Conservation (phyloP, 2,329 filamentous ascomycete genomes). For the Diaporthe vaccinii region DNA sequence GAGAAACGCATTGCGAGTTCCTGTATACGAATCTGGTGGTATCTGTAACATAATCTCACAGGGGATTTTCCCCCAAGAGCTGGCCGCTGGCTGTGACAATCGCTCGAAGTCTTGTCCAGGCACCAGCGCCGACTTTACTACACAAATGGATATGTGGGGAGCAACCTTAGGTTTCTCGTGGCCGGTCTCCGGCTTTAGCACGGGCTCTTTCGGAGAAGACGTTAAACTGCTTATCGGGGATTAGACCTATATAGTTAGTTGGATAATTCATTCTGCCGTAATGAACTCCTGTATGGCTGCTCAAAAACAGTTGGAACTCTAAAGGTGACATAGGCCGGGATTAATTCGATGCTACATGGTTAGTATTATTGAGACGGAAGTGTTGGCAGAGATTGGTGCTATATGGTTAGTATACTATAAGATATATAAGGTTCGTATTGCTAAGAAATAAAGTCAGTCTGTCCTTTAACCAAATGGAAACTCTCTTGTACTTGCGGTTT, state of each 20-base stretch:
- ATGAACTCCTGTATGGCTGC: neutral
- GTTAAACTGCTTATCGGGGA: neutral
- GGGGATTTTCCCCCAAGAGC: neutral
- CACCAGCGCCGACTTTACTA: neutral
- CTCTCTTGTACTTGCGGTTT: neutral
- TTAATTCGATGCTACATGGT: neutral
- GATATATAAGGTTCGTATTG: neutral
- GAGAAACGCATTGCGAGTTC: neutral
- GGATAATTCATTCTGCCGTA: neutral
- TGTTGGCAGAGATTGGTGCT: neutral
- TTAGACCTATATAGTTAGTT: neutral
- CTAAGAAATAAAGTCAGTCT: neutral
- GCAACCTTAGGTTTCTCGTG: too few relatives aligned
- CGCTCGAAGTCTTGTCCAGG: neutral
- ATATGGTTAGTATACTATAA: neutral
- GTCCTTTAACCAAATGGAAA: neutral
- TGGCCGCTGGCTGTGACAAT: fast-evolving
- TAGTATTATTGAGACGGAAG: neutral
- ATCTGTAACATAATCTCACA: neutral
- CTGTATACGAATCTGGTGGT: too few relatives aligned
- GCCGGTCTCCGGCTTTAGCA: too few relatives aligned
- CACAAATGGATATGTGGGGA: neutral
- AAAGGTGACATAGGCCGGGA: neutral
- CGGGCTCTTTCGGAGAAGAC: neutral
- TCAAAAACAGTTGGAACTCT: neutral